These are phyloP conservation scores for Podosphaera xanthii DNA, from an alignment of 2,329 filamentous ascomycete genomes.

Conservation along the genomic window DNA sequence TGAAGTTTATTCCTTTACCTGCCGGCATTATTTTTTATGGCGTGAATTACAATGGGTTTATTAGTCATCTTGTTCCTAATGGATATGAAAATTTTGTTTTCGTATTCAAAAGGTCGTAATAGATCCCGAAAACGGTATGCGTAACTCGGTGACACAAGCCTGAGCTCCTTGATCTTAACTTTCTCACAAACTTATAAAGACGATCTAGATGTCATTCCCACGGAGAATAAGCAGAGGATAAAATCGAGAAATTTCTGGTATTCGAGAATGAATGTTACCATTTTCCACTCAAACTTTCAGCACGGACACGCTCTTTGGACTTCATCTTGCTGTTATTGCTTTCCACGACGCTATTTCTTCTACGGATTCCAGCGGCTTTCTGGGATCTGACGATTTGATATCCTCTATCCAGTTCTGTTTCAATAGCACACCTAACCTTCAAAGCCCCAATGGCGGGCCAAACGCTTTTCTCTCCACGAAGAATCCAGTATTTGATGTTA, in stretches of 20 bases:
- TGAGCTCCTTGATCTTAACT: too few species aligned
- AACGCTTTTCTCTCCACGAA: constrained; percentile 62
- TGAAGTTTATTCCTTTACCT: too few species aligned
- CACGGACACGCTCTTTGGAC: constrained; percentile 11
- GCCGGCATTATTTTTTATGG: too few species aligned
- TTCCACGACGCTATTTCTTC: constrained; percentile 15
- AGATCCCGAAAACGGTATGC: too few species aligned
- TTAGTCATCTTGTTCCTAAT: too few species aligned
- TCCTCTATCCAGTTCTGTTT: constrained; percentile 67
- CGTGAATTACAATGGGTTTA: too few species aligned
- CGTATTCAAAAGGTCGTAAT: too few species aligned
- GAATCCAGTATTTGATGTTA: constrained; percentile 64
- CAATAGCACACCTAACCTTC: constrained; percentile 60
- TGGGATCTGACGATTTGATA: constrained; percentile 54
- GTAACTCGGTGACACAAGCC: too few species aligned
- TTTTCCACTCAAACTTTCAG: constrained; percentile 12
- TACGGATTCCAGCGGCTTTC: constrained; percentile 15
- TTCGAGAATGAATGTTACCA: constrained; percentile 1
- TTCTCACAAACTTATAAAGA: too few species aligned
- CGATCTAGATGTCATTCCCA: too few species aligned
- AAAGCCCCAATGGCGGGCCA: constrained; percentile 77
- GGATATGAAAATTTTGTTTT: too few species aligned
- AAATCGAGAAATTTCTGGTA: background rate
- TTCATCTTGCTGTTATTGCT: constrained; percentile 10
- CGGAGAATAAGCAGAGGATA: too few species aligned